These are phyloP conservation scores for Pleurotus pulmonarius DNA, from an alignment of 768 basidiomycete genomes.

Conservation along the genomic window DNA sequence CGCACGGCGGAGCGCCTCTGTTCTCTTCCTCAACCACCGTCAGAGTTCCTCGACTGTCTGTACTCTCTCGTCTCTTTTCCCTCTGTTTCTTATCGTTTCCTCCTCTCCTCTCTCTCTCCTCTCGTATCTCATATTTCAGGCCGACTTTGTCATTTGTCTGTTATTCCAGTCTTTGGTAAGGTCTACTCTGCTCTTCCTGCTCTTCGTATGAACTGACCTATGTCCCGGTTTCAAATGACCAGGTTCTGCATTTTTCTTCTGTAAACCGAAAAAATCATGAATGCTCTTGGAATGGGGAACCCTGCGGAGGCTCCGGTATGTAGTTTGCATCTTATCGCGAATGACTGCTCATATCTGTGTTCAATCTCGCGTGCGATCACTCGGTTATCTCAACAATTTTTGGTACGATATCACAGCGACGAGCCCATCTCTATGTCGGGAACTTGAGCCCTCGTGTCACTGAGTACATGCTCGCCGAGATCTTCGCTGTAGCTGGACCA, in stretches of 20 bases:
- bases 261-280: slow-evolving; percentile 61
- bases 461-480: slow-evolving; percentile 98
- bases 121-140: slow-evolving; percentile 42
- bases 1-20: slow-evolving; percentile 38
- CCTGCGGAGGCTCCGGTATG: slow-evolving; percentile 77
- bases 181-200: slow-evolving; percentile 20
- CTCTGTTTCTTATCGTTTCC: slow-evolving; percentile 42
- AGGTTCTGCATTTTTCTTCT: slow-evolving; percentile 43
- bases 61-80: slow-evolving; percentile 41
- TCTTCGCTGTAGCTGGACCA: slow-evolving; percentile 93
- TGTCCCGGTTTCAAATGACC: slow-evolving; percentile 12
- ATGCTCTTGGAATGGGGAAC: slow-evolving; percentile 68
- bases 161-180: slow-evolving; percentile 52
- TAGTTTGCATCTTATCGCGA: slow-evolving; percentile 20
- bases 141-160: slow-evolving; percentile 53
- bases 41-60: slow-evolving; percentile 17
- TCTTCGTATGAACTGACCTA: slow-evolving; percentile 7
- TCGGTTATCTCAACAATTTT: slow-evolving; percentile 20
- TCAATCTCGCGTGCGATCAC: slow-evolving; percentile 16
- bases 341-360: slow-evolving; percentile 27
- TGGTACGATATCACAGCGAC: slow-evolving; percentile 47
- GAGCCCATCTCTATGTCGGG: slow-evolving; percentile 98
- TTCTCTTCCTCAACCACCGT: slow-evolving; percentile 20
- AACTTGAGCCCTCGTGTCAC: slow-evolving; percentile 97
- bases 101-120: slow-evolving; percentile 32